A percentile compares a stretch with the other conserved stretches of the same genome.
These are phyloP conservation scores for Eutypella sp. DNA, from an alignment of 2,329 filamentous ascomycete species.

Conservation along the genomic window DNA sequence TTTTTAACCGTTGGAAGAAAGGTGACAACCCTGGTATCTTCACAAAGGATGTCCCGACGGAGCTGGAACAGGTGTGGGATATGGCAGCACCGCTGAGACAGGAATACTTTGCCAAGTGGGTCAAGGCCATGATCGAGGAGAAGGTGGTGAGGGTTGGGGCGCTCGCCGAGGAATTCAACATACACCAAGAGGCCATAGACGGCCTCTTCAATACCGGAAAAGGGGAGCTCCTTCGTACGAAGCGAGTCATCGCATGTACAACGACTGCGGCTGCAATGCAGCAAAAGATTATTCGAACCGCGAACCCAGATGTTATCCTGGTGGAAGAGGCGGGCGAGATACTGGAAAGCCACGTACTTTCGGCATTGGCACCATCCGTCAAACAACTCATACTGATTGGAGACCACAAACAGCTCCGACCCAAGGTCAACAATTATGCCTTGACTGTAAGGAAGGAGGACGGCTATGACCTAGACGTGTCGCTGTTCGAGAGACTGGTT, in stretches of 20 bases:
- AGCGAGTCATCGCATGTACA: slow-evolving; percentile 61
- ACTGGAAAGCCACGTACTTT: slow-evolving; percentile 45
- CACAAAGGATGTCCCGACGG: slow-evolving; percentile 16
- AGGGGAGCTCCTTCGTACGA: slow-evolving; percentile 38
- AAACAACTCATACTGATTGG: slow-evolving; percentile 67
- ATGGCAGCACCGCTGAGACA: slow-evolving; percentile 26
- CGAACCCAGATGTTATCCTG: slow-evolving; percentile 52
- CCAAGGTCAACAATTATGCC: slow-evolving; percentile 54
- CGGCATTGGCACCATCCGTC: slow-evolving; percentile 49
- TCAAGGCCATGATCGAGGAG: slow-evolving; percentile 40
- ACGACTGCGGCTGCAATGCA: slow-evolving; percentile 65
- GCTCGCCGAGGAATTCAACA: slow-evolving; percentile 35
- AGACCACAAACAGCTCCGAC: slow-evolving; percentile 68
- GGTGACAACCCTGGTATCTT: slow-evolving; percentile 41
- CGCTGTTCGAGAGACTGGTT: slow-evolving; percentile 65
- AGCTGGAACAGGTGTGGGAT: slow-evolving; percentile 42
- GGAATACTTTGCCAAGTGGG: slow-evolving; percentile 35
- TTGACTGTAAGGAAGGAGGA: slow-evolving; percentile 59
- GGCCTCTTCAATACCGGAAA: slow-evolving; percentile 38
- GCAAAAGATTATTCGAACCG: slow-evolving; percentile 43
- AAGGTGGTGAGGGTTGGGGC: slow-evolving; percentile 34
- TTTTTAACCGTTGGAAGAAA: slow-evolving; percentile 48
- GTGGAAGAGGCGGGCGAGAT: slow-evolving; percentile 59
- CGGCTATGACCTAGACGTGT: slow-evolving; percentile 63
- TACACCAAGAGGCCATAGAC: slow-evolving; percentile 32